Evolutionary conservation across 495 filamentous ascomycete genomes (phyloP).

Genomic region (Physcia stellaris): DNA sequence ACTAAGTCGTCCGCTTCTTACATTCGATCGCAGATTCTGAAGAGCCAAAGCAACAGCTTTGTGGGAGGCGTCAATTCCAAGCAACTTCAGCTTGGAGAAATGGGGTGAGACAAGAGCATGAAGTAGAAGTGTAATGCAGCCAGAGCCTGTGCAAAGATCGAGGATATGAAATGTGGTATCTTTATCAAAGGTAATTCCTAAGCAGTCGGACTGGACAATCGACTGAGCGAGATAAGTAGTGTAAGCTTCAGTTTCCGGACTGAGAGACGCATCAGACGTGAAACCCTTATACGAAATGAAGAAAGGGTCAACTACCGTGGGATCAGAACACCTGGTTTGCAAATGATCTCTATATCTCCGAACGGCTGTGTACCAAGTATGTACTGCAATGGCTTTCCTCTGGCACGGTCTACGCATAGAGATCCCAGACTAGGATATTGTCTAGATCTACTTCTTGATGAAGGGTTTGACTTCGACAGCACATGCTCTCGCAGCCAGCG

Average conservation of each 20-base stretch:
- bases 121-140: conserved; percentile 75
- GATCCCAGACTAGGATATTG: conserved; percentile 21
- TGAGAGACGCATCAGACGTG: conserved; percentile 14
- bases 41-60: conserved; percentile 46
- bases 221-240: conserved; percentile 40
- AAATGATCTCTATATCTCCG: conserved; percentile 67
- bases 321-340: conserved; percentile 64
- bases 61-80: conserved; percentile 28
- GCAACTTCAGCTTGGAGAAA: conserved; percentile 20
- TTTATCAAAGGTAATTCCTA: too few relatives aligned
- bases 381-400: conserved; percentile 74
- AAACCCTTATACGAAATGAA: neutral
- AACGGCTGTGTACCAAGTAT: conserved; percentile 83
- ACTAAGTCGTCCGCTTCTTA: conserved; percentile 16
- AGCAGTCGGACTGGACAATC: conserved; percentile 21
- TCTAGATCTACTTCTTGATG: conserved; percentile 12
- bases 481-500: conserved; percentile 72
- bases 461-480: conserved; percentile 4
- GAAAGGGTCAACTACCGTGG: conserved; percentile 43
- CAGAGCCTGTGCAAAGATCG: conserved; percentile 82
- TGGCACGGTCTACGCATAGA: conserved; percentile 44
- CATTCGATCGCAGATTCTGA: conserved; percentile 45
- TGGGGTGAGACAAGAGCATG: conserved; percentile 35
- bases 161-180: conserved; percentile 40
- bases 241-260: conserved; percentile 60